Percentiles rank a stretch among this genome's conserved stretches.
Evolutionary conservation across 345 rosid genomes (phyloP).

Genomic region (Lepidium africanum): DNA sequence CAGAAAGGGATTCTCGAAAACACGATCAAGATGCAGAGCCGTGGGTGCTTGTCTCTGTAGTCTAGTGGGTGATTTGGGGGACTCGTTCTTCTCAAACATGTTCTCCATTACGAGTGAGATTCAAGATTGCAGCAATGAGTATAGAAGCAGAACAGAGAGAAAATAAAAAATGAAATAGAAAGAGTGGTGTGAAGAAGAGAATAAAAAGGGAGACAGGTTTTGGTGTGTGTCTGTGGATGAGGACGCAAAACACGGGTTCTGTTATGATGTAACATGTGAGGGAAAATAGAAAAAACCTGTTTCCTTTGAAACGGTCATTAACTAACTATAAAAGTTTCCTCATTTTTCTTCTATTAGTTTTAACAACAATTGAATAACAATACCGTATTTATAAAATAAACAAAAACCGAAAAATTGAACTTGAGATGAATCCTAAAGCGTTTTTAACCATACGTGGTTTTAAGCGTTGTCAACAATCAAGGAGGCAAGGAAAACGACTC

Average conservation of each 20-base stretch:
- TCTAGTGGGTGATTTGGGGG: slow-evolving; percentile 47
- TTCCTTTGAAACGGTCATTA: slow-evolving; percentile 24
- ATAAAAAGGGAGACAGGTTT: slow-evolving; percentile 1
- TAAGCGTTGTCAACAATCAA: too few species aligned
- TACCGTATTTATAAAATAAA: too few species aligned
- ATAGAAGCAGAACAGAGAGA: background rate
- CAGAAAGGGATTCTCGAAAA: background rate
- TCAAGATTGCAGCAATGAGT: background rate
- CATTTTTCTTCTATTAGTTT: background rate
- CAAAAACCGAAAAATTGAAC: too few species aligned
- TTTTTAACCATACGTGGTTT: too few species aligned
- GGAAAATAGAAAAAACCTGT: slow-evolving; percentile 5
- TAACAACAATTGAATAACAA: too few species aligned
- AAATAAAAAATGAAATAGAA: background rate
- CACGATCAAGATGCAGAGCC: slow-evolving; percentile 31
- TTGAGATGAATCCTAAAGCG: too few species aligned
- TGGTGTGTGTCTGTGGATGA: background rate
- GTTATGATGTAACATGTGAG: slow-evolving; percentile 19
- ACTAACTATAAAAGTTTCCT: background rate
- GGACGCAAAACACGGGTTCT: slow-evolving; percentile 1
- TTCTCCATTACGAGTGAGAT: slow-evolving; percentile 16
- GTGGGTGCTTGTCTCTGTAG: slow-evolving; percentile 53
- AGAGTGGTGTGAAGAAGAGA: background rate
- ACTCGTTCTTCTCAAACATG: slow-evolving; percentile 20
- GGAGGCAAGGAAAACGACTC: too few species aligned